Evolutionary conservation across 2,329 filamentous ascomycete species (phyloP).

Genomic region (Stemphylium beticola): DNA sequence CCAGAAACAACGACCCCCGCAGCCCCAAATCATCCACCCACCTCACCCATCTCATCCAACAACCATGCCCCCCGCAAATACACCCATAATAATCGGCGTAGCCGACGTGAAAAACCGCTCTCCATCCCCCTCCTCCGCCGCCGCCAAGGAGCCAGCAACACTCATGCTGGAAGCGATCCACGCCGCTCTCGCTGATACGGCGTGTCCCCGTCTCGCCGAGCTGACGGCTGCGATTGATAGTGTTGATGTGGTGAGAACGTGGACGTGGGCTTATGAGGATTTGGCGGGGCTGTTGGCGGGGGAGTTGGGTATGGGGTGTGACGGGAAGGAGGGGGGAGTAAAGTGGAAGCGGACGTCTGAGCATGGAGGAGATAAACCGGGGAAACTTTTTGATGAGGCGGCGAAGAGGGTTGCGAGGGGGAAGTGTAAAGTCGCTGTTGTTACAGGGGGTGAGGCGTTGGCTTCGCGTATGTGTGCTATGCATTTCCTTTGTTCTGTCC

Average conservation of each 20-base stretch:
- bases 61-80: not conserved
- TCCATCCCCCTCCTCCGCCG: constrained; percentile 47
- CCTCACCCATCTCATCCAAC: no score
- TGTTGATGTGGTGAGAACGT: constrained; percentile 65
- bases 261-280: constrained; percentile 71
- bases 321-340: constrained; percentile 43
- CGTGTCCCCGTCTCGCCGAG: constrained; percentile 35
- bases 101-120: constrained; percentile 67
- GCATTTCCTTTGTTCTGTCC: not conserved
- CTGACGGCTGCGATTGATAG: constrained; percentile 61
- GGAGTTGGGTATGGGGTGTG: constrained; percentile 51
- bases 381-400: constrained; percentile 67
- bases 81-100: constrained; percentile 67
- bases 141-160: constrained; percentile 62
- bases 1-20: no score
- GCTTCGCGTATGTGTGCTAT: constrained; percentile 58
- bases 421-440: constrained; percentile 62
- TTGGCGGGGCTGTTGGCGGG: constrained; percentile 61
- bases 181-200: constrained; percentile 60
- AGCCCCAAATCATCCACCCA: no score
- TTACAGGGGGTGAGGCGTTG: constrained; percentile 70
- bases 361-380: constrained; percentile 70
- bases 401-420: constrained; percentile 63
- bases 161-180: constrained; percentile 65
- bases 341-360: constrained; percentile 59